Percentiles rank a stretch among this genome's conserved stretches.
Conservation (phyloP, 1,139 yeast genomes). For the Taphrina communis region DNA sequence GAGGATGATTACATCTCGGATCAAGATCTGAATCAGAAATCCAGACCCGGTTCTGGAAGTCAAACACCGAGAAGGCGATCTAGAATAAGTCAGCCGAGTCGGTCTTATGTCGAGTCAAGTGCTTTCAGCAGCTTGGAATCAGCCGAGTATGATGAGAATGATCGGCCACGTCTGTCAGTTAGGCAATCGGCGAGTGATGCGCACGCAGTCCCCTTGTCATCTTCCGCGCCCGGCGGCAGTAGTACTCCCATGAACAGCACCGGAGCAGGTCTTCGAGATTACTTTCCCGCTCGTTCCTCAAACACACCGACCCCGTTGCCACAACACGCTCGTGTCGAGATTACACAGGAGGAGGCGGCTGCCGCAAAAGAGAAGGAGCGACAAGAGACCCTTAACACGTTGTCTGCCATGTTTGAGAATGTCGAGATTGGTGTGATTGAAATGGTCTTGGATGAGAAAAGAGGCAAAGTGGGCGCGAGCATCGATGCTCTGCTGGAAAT, state of each 20-base stretch:
- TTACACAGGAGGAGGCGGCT: slow-evolving; percentile 51
- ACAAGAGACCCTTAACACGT: slow-evolving; percentile 56
- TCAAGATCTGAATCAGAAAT: slow-evolving; percentile 12
- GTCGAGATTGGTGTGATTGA: slow-evolving; percentile 70
- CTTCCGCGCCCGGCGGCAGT: slow-evolving; percentile 17
- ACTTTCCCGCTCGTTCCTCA: slow-evolving; percentile 5
- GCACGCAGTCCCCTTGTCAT: slow-evolving; percentile 1
- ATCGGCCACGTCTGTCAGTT: slow-evolving; percentile 1
- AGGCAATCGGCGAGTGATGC: background rate
- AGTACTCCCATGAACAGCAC: background rate
- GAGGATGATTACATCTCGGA: slow-evolving; percentile 17
- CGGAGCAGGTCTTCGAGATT: slow-evolving; percentile 14
- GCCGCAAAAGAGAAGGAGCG: slow-evolving; percentile 52
- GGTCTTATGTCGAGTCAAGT: slow-evolving; percentile 30
- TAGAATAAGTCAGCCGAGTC: slow-evolving; percentile 1
- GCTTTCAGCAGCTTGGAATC: slow-evolving; percentile 17
- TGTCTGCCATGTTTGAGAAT: slow-evolving; percentile 76
- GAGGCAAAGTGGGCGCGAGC: slow-evolving; percentile 73
- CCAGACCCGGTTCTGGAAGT: background rate
- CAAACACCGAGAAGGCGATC: slow-evolving; percentile 8
- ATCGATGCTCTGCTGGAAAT: slow-evolving; percentile 63
- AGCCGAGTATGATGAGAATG: background rate
- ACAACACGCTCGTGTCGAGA: slow-evolving; percentile 51
- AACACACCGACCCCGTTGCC: background rate
- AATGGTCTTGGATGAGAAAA: slow-evolving; percentile 72